These are phyloP conservation scores for Eurotiales sp. DNA, from an alignment of 2,329 filamentous ascomycete genomes.

Conservation along the genomic window DNA sequence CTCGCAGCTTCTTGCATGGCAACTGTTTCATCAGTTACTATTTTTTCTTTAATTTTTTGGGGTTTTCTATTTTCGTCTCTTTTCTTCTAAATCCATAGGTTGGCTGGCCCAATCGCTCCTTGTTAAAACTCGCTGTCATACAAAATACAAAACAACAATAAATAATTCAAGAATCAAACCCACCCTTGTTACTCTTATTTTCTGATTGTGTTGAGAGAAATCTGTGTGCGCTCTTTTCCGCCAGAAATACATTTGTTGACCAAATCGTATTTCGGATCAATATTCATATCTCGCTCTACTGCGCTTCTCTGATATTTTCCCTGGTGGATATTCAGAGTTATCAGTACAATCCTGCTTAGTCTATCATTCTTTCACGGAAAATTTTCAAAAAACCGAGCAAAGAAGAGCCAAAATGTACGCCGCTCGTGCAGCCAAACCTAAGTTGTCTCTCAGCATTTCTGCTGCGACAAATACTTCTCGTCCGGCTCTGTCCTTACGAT, in stretches of 20 bases:
- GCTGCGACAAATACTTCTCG: constrained; percentile 31
- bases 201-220: constrained; percentile 1
- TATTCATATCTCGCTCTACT: constrained; percentile 2
- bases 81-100: constrained; percentile 28
- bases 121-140: constrained; percentile 9
- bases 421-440: constrained; percentile 40
- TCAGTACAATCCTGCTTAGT: constrained; percentile 10
- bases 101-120: constrained; percentile 43
- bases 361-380: constrained; percentile 21
- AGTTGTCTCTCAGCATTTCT: constrained; percentile 46
- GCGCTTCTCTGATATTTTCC: constrained; percentile 10
- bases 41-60: constrained; percentile 22
- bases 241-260: constrained; percentile 32
- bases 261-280: constrained; percentile 23
- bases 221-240: constrained; percentile 7
- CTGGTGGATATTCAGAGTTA: constrained; percentile 11
- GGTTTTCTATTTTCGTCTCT: constrained; percentile 33
- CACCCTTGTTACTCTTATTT: constrained; percentile 19
- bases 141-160: constrained; percentile 4
- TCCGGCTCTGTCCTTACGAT: constrained; percentile 41
- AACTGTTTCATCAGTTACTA: constrained; percentile 17
- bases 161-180: constrained; percentile 15
- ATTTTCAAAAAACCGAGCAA: constrained; percentile 21
- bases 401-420: constrained; percentile 32
- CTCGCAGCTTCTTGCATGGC: constrained; percentile 10